A percentile compares a stretch with the other conserved stretches of the same genome.
Evolutionary conservation across 2,329 filamentous ascomycete species (phyloP).

Genomic region (Fusarium oxysporum): DNA sequence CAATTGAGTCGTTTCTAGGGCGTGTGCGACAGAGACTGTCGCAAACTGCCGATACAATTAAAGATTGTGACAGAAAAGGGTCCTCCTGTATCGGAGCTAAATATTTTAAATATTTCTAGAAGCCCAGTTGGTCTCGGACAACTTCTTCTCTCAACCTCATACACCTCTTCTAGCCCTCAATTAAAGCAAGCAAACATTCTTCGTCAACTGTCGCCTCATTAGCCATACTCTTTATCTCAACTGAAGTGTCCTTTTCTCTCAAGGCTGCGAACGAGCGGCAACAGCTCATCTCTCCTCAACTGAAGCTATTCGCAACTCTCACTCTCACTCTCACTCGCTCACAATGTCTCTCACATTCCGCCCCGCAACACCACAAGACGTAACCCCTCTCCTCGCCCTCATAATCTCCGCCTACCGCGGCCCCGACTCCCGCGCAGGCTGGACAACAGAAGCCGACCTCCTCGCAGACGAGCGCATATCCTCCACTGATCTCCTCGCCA

Average conservation of each 20-base stretch:
- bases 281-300: not conserved
- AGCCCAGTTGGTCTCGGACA: not conserved
- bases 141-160: not conserved
- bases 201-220: not conserved
- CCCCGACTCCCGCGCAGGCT: conserved; percentile 54
- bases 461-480: conserved; percentile 59
- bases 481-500: conserved; percentile 49
- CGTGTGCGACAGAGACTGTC: not conserved
- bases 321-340: not conserved
- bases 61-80: not conserved
- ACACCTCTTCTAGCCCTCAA: not conserved
- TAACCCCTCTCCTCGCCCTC: conserved; percentile 51
- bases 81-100: conserved; percentile 25
- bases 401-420: conserved; percentile 60
- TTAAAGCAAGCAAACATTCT: not conserved
- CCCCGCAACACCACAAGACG: conserved; percentile 49
- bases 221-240: not conserved
- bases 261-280: accelerated
- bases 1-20: conserved; percentile 11
- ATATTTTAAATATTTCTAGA: not conserved
- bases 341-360: conserved; percentile 35
- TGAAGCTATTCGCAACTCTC: not conserved
- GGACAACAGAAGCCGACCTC: conserved; percentile 61
- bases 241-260: not conserved
- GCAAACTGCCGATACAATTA: not conserved